phyloP scores from a whole-genome alignment of 2,329 filamentous ascomycete genomes.

The Exutisphaerella laricina region DNA sequence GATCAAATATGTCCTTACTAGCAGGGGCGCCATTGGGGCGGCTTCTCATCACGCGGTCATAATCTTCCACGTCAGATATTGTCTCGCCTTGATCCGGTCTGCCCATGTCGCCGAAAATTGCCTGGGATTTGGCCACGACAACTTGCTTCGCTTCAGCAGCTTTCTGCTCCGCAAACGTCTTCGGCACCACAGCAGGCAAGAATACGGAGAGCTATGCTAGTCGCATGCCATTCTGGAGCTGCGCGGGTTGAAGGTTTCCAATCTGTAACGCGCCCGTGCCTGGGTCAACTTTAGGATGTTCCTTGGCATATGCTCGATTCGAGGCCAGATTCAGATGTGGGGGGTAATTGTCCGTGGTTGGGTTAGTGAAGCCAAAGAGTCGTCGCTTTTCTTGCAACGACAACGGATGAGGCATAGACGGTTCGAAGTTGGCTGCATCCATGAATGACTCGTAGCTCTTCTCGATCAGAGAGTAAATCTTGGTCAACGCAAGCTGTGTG shows the following conservation, averaged over 20 bases:
- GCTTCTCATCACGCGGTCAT: constrained; percentile 11
- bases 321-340: constrained; percentile 29
- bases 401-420: constrained; percentile 16
- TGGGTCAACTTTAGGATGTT: constrained; percentile 11
- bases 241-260: constrained; percentile 7
- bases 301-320: constrained; percentile 19
- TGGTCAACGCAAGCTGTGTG: constrained; percentile 21
- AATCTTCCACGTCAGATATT: constrained; percentile 13
- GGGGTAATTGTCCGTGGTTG: constrained; percentile 24
- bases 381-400: constrained; percentile 17
- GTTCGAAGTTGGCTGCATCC: constrained; percentile 22
- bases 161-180: constrained; percentile 14
- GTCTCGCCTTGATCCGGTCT: constrained; percentile 14
- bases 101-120: constrained; percentile 13
- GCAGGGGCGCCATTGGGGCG: constrained; percentile 10
- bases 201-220: constrained; percentile 26
- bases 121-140: neutral
- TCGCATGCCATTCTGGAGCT: constrained; percentile 28
- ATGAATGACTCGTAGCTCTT: constrained; percentile 20
- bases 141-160: constrained; percentile 2
- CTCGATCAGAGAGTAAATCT: constrained; percentile 20
- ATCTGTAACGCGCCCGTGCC: constrained; percentile 7
- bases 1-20: constrained; percentile 25
- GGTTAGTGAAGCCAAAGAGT: constrained; percentile 20
- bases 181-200: constrained; percentile 21